Base-by-base conservation (phyloP, 2,329 filamentous ascomycete genomes). In the Metarhizium sp. region DNA sequence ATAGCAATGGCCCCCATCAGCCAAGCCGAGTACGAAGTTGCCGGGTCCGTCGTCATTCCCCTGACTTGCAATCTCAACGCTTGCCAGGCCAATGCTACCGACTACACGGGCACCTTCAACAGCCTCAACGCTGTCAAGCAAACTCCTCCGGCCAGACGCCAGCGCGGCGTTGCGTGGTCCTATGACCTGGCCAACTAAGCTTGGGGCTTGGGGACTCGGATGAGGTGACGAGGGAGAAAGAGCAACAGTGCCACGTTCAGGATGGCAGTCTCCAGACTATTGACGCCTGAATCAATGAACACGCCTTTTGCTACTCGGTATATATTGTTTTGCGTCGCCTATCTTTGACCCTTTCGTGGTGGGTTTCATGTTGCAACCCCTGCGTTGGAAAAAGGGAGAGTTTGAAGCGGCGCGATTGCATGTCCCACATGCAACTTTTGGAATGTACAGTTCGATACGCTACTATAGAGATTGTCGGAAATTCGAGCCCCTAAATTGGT, bases 21-120 rank as follows among this genome's bases (percentile, higher is more conserved):
- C 30, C 3, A 50, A n/a, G 30, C 20, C 38, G 16, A 53, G 7
- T 72, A 63, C 42, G 68, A 69, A 46, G 70, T 62, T 46, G 56
- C 64, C n/a, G 70, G 70, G 25, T 65, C 62, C 52, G 56, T 61
- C 48, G 42, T 52, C 18, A 54, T 65, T 42, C 59, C 57, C 20
- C 53, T 64, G 46, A 59, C 45, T 29, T 59, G 55, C 47, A 50
- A 18, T 25, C 32, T 6, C 30, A 2, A 49, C 34, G 53, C n/a
- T 4, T 59, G 45, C 48, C 13, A 34, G 3, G 25, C 47, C 52
- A 50, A 38, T 46, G 40, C 36, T 14, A 48, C 42, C 36, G 49
- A 50, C 8, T 42, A 16, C 48, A 47, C 5, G 4, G 45, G 55
- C 11, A 18, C 11, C 10, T 60, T 60, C 36, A 51, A 51, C 40